Conservation (phyloP, 2,329 filamentous ascomycete species). For the Trichoderma arundinaceum region DNA sequence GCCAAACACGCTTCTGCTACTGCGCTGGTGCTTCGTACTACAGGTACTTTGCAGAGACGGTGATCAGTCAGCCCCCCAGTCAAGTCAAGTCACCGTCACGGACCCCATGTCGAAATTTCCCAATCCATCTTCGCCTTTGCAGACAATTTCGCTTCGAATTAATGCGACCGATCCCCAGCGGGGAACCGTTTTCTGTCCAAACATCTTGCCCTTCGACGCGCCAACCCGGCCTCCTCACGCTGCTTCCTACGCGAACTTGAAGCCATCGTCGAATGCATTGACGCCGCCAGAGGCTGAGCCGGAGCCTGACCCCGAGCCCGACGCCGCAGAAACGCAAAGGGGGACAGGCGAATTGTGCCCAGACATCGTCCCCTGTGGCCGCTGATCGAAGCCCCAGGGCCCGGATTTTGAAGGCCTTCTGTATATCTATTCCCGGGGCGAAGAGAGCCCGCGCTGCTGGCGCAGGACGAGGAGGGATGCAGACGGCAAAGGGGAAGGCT, state of each 20-base stretch:
- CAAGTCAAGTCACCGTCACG: slow-evolving; percentile 18
- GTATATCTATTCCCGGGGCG: slow-evolving; percentile 6
- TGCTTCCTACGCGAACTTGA: slow-evolving; percentile 9
- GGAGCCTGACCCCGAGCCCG: slow-evolving; percentile 31
- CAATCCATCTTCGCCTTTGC: slow-evolving; percentile 27
- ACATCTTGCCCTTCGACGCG: slow-evolving; percentile 22
- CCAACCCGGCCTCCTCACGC: slow-evolving; percentile 13
- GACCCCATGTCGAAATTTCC: slow-evolving; percentile 30
- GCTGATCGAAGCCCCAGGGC: slow-evolving; percentile 2
- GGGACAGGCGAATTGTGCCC: slow-evolving; percentile 8
- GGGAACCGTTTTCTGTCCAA: slow-evolving; percentile 18
- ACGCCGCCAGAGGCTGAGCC: slow-evolving; percentile 27
- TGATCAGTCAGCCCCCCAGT: slow-evolving; percentile 12
- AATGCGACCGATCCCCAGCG: slow-evolving; percentile 24
- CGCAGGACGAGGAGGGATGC: slow-evolving; percentile 52
- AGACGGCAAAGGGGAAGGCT: slow-evolving; percentile 60
- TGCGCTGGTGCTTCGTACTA: no score
- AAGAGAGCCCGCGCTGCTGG: slow-evolving; percentile 29
- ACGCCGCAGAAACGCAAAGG: slow-evolving; percentile 20
- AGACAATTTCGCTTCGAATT: slow-evolving; percentile 26
- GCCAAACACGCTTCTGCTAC: not conserved
- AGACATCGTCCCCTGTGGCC: slow-evolving; percentile 12
- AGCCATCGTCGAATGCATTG: slow-evolving; percentile 31
- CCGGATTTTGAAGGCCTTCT: slow-evolving; percentile 12
- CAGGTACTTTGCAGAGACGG: no score